Evolutionary conservation across 2,329 filamentous ascomycete species (phyloP), one percentile per base, ranked within the genome.

Genomic region (Colletotrichum tabaci): DNA sequence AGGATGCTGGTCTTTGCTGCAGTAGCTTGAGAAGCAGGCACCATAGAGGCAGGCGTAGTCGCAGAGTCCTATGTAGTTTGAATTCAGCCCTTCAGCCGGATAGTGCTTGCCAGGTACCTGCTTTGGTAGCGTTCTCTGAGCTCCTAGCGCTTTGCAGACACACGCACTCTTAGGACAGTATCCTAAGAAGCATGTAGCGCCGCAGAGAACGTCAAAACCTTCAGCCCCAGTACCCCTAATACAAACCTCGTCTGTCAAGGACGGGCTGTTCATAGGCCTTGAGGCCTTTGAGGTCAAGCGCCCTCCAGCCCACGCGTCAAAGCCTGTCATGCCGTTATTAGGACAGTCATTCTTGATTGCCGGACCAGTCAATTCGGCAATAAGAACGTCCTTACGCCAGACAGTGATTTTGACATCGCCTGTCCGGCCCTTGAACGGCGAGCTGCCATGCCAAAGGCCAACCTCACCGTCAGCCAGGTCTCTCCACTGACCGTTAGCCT

Each of bases 31-130:
- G 23, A 26, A 26, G 23, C 83, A 86, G 67, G 86, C 85, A 0
- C 84, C 84, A 74, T 85, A 82, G 69, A 81, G 81, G 56, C 84
- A 86, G 8, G 82, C 78, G 67, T 80, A 66, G 8, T 60, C 57
- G 21, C 63, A 71, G 21, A 71, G 68, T 1, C 68, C 68, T 15
- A 46, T 40, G 26, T 66, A 71, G 18, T 46, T 71, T 23, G 49
- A 62, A 44, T 49, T 6, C 55, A 13, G 18, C 66, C 66, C 16
- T 63, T 38, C 23, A 26, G 23, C 23, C 23, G 23, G 12, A 44
- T 30, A 30, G 38, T 44, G 16, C 52, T 16, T 9, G 47, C 61
- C 23, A 30, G 23, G 16, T 15, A 16, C 44, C 55, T 46, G 15
- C 26, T 40, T 16, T 44, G 30, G 40, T 47, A 35, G 38, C 55